Base-by-base conservation (phyloP, 495 filamentous ascomycete genomes). In the Aspergillus indologenus region DNA sequence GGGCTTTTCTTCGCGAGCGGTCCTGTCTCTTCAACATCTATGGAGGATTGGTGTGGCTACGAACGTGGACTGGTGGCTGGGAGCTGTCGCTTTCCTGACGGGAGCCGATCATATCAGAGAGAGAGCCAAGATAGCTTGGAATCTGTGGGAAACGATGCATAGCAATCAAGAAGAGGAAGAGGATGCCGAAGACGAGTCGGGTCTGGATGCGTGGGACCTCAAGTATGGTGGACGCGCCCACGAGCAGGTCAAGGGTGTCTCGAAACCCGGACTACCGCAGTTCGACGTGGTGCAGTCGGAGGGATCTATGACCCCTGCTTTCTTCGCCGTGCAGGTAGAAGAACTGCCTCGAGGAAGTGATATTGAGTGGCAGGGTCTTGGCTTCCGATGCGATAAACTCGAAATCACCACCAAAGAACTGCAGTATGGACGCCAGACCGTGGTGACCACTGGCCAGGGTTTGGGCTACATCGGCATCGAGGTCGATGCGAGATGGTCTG, bases 11-110 rank as follows among this genome's bases (percentile, higher is more conserved):
- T 53, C 73, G 49, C 81, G 87, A 50, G 76, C 82, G 21, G 79
- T 80, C 7, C 72, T 98, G 7, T 79, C 90, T 2, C 74, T 97
- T 21, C 94, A 99, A 72, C 93, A 99, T 74, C 79, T 97, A 24
- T 94, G 85, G 85, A 81, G 95, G 8, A 89, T 99, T 46, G 92
- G 89, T 1, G 71, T 74, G 24, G 86, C 84, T 12, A 87, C 86
- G 79, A 73, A 83, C 31, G 89, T 94, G 12, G 73, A 80, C 26
- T 90, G 85, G 82, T 91, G 88, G 87, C 75, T 80, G 0, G 84
- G 84, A 19, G 88, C 78, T 0, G 80, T 96, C 60, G 90, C 86
- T 2, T 97, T 87, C 66, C 76, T 96, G 31, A 68, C 77, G 3
- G 70, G 66, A 1, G 63, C 60, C 52, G 66, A 59, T 20, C 49